phyloP scores from a whole-genome alignment of 345 rosid genomes.

The Acer campestre region DNA sequence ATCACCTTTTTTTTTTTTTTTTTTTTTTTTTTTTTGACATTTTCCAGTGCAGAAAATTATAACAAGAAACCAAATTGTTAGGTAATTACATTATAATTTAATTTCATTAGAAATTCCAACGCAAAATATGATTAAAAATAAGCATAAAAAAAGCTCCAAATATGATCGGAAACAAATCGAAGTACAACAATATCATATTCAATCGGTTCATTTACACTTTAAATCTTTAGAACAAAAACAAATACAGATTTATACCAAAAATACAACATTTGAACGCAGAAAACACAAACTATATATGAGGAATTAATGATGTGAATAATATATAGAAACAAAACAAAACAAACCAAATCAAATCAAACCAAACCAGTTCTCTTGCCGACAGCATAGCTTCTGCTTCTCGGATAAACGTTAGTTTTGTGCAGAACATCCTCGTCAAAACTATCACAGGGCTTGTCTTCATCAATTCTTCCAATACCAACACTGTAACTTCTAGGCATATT shows the following conservation, averaged over 20 bases:
- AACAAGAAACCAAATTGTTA: too few species aligned
- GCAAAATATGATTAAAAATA: too few species aligned
- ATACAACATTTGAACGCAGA: background rate
- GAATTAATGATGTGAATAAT: background rate
- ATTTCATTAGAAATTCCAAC: too few species aligned
- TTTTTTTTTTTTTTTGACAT: background rate
- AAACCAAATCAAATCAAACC: background rate
- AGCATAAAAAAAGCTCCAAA: background rate
- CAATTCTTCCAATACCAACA: slow-evolving; percentile 66
- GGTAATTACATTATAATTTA: too few species aligned
- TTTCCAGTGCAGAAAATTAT: too few species aligned
- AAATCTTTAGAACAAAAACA: too few species aligned
- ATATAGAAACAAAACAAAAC: background rate
- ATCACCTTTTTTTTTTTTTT: background rate
- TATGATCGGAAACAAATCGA: background rate
- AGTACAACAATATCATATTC: background rate
- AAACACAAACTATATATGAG: background rate
- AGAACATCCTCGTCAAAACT: slow-evolving; percentile 41
- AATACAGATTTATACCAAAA: background rate
- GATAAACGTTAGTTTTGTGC: slow-evolving; percentile 18
- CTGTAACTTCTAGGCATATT: slow-evolving; percentile 42
- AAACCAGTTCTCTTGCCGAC: slow-evolving; percentile 26
- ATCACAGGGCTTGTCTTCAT: slow-evolving; percentile 65
- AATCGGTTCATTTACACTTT: background rate
- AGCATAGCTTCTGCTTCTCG: slow-evolving; percentile 52